These are phyloP conservation scores for Parachlorella kessleri DNA, from an alignment of 139 green algal species.

Conservation along the genomic window DNA sequence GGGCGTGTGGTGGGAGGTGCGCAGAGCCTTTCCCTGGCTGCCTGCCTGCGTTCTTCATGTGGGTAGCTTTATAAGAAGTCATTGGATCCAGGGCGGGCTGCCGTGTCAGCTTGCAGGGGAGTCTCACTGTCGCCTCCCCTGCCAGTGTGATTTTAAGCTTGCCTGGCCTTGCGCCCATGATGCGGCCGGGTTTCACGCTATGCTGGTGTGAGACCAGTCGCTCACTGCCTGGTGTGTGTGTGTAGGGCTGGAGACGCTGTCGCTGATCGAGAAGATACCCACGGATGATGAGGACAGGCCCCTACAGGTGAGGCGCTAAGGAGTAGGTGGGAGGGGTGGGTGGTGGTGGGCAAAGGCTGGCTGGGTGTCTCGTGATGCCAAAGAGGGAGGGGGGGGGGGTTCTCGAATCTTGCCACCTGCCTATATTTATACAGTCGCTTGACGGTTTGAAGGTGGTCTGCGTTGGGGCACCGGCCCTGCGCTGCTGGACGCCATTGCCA, in stretches of 20 bases:
- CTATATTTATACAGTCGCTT: no score
- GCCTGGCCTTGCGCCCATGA: background rate
- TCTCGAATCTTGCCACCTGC: constrained; percentile 33
- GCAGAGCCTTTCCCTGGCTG: background rate
- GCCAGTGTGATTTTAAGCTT: background rate
- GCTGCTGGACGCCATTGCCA: no score
- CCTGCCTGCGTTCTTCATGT: background rate
- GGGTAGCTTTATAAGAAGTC: no score
- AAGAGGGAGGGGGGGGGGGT: constrained; percentile 17
- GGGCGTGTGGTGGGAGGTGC: constrained; percentile 79
- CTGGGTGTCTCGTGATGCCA: no score
- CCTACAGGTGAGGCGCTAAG: constrained; percentile 42
- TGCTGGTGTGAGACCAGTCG: no score
- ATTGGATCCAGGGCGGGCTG: no score
- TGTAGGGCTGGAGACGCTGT: constrained; percentile 82
- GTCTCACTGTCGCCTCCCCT: background rate
- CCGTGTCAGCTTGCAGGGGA: background rate
- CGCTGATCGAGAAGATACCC: constrained; percentile 80
- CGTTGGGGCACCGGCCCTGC: no score
- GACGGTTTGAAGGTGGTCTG: no score
- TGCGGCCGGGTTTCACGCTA: background rate
- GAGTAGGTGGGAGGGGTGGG: no score
- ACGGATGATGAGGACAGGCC: constrained; percentile 89
- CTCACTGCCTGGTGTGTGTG: background rate
- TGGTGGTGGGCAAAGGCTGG: no score